Evolutionary conservation across 2,329 filamentous ascomycete genomes (phyloP).

Genomic region (Aspergillus sp.): DNA sequence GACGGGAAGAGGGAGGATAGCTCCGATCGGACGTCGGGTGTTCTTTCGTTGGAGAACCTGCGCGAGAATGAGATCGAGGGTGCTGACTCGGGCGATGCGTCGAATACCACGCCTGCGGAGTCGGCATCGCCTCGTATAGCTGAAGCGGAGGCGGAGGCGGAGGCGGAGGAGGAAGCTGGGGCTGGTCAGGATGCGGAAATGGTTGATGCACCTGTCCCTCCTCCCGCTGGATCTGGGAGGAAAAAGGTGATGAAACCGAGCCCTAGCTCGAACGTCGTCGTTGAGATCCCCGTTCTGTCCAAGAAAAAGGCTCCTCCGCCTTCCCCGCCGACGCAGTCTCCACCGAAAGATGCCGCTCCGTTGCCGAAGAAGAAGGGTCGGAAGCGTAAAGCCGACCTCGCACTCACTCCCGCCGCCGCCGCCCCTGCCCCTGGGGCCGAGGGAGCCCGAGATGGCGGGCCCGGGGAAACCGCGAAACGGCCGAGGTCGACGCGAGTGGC

Average conservation of each 20-base stretch:
- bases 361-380: constrained; percentile 7
- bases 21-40: constrained; percentile 13
- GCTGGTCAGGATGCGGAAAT: background rate
- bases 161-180: background rate
- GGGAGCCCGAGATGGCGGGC: background rate
- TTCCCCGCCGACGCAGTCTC: background rate
- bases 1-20: constrained; percentile 6
- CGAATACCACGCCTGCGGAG: constrained; percentile 14
- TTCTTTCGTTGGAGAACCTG: constrained; percentile 7
- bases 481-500: constrained; percentile 17
- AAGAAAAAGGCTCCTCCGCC: background rate
- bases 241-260: background rate
- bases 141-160: constrained; percentile 5
- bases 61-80: constrained; percentile 6
- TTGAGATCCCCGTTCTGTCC: background rate
- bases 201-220: background rate
- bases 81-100: constrained; percentile 10
- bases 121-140: too few species aligned
- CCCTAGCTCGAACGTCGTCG: background rate
- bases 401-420: too few species aligned
- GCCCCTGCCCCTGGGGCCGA: background rate
- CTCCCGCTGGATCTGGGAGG: too few species aligned
- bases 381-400: constrained; percentile 14
- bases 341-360: too few species aligned
- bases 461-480: constrained; percentile 1